Base-by-base conservation (phyloP, 768 basidiomycete genomes). In the Mycena metata region DNA sequence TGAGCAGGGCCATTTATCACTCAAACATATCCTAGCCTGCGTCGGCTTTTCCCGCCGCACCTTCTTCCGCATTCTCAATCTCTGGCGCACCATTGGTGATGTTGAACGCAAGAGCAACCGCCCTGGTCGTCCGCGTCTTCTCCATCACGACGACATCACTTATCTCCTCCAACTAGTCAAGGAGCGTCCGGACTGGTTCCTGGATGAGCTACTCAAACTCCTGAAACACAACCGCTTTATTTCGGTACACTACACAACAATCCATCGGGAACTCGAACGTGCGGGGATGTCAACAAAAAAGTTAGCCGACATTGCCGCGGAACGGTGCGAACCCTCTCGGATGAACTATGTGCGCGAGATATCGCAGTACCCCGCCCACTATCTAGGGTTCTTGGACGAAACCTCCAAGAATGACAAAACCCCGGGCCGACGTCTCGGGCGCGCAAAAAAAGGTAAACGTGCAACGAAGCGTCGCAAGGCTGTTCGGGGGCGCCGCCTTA, bases 311-410 rank as follows among this genome's bases (percentile, higher is more conserved):
- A 76, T 82, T 50, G 79, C 81, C 0, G n/a, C 35, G 1, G 80
- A 83, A 60, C n/a, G 76, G 7, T 73, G 79, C 52, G 79, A 80
- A 52, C 62, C 73, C 2, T 15, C 47, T 1, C 63, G 74, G 11
- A 61, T 69, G 50, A 76, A 74, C 49, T 82, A 67, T 62, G 74
- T 80, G 2, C 21, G 58, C 2, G 45, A 56, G 1, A 77, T 81
- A 64, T 72, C 79, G 0, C 67, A 73, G 19, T 81, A 81, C 51
- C 60, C 50, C 0, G 69, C 77, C 4, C 76, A 81, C 2, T 74
- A 81, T 45, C 66, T 83, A 11, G 78, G 77, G 0, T 82, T 82
- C 57, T 58, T 82, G 9, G 78, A 82, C 60, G 78, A 83, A 58
- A 75, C 74, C 1, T 81, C 78, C 0, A 79, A 79, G 66, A 76